phyloP scores from a whole-genome alignment of 1,284 basidiomycete genomes.

The Heterobasidion irregulare region DNA sequence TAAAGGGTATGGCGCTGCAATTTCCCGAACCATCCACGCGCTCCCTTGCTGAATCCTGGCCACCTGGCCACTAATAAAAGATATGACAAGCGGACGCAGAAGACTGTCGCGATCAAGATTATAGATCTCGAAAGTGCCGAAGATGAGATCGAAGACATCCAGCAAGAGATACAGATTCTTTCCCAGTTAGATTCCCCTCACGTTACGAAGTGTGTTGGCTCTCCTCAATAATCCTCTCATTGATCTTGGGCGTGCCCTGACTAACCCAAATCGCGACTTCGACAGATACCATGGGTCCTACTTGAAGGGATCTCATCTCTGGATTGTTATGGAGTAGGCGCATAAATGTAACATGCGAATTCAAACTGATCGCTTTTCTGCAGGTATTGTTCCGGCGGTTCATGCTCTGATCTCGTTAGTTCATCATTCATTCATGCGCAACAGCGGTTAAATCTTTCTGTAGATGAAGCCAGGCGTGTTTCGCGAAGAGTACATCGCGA shows the following conservation, averaged over 20 bases:
- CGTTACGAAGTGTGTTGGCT: slow-evolving; percentile 77
- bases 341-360: neutral
- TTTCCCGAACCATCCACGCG: neutral
- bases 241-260: neutral
- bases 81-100: slow-evolving; percentile 87
- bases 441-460: slow-evolving; percentile 3
- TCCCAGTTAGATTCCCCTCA: slow-evolving; percentile 95
- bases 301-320: slow-evolving; percentile 90
- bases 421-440: slow-evolving; percentile 1
- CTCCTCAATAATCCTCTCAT: neutral
- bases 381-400: slow-evolving; percentile 81
- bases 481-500: slow-evolving; percentile 97
- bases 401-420: slow-evolving; percentile 68
- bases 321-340: slow-evolving; percentile 97
- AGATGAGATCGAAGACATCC: slow-evolving; percentile 99
- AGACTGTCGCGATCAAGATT: slow-evolving; percentile 96
- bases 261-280: neutral
- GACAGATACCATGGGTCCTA: slow-evolving; percentile 89
- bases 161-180: slow-evolving; percentile 97
- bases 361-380: slow-evolving; percentile 11
- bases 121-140: slow-evolving; percentile 98
- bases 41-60: neutral
- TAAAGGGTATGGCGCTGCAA: slow-evolving; percentile 64
- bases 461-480: slow-evolving; percentile 98
- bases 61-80: slow-evolving; percentile 27